Evolutionary conservation across 352 stramenopile species (phyloP).

Genomic region (Phytopythium mirpurense): DNA sequence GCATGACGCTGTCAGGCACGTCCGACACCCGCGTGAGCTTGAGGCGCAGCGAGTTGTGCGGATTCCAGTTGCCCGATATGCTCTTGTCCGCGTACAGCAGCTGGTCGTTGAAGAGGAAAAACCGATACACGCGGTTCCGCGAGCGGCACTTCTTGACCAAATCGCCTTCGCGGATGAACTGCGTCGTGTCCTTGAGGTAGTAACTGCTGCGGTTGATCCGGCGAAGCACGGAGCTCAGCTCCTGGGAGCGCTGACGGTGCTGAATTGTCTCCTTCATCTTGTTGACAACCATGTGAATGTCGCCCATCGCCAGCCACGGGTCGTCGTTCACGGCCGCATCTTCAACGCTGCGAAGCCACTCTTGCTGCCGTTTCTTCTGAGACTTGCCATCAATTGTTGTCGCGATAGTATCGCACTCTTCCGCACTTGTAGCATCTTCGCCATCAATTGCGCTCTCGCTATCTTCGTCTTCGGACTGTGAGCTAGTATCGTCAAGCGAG

Average conservation of each 20-base stretch:
- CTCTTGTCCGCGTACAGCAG: conserved; percentile 76
- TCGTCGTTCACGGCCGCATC: conserved; percentile 57
- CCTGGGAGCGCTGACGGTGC: conserved; percentile 69
- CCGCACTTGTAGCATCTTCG: too few relatives aligned
- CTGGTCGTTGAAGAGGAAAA: conserved; percentile 89
- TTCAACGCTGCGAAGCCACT: conserved; percentile 67
- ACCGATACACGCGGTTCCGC: conserved; percentile 79
- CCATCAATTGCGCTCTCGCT: conserved; percentile 14
- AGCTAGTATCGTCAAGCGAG: conserved; percentile 34
- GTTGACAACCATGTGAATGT: conserved; percentile 88
- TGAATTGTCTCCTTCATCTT: conserved; percentile 89
- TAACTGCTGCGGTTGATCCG: conserved; percentile 90
- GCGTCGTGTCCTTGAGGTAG: conserved; percentile 92
- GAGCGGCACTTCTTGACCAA: conserved; percentile 93
- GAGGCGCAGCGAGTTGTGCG: conserved; percentile 79
- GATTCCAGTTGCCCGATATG: conserved; percentile 79
- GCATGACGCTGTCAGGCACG: conserved; percentile 59
- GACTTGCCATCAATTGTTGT: conserved; percentile 11
- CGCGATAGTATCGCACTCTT: too few relatives aligned
- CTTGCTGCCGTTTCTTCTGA: not conserved
- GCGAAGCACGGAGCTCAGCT: conserved; percentile 82
- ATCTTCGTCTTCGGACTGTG: conserved; percentile 2
- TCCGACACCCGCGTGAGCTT: conserved; percentile 81
- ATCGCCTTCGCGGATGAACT: conserved; percentile 93
- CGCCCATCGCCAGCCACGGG: conserved; percentile 77